These are phyloP conservation scores for Mucor racemosus DNA, from an alignment of 371 early-diverging fungal genomes.

Conservation along the genomic window DNA sequence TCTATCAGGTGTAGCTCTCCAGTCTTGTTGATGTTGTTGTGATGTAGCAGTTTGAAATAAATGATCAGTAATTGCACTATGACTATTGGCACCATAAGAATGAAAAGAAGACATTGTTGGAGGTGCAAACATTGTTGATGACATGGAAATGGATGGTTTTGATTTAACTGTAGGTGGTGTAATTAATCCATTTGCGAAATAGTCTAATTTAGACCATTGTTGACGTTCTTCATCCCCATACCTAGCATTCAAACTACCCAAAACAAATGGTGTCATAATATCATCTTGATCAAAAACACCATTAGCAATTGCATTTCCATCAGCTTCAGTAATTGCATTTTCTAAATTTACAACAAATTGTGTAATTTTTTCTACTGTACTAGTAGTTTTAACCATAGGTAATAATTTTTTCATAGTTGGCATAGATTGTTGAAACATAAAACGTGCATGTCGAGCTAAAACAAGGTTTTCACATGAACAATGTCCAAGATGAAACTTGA, in stretches of 20 bases:
- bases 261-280: conserved; percentile 32
- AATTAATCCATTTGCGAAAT: conserved; percentile 16
- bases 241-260: conserved; percentile 22
- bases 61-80: conserved; percentile 6
- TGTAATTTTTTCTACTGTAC: conserved; percentile 20
- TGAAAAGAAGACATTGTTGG: conserved; percentile 2
- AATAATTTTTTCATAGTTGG: conserved; percentile 26
- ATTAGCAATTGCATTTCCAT: conserved; percentile 9
- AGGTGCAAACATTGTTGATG: conserved; percentile 18
- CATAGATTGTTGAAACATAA: conserved; percentile 47
- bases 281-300: conserved; percentile 10
- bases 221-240: conserved; percentile 21
- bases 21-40: neutral
- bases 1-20: conserved; percentile 11
- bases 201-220: conserved; percentile 27
- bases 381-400: neutral
- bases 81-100: neutral
- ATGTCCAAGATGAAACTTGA: conserved; percentile 17
- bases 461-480: conserved; percentile 20
- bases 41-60: neutral
- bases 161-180: conserved; percentile 20
- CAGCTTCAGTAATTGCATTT: conserved; percentile 22
- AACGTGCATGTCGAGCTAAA: conserved; percentile 38
- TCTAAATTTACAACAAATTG: conserved; percentile 27
- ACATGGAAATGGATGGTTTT: conserved; percentile 14